A percentile compares a stretch with the other conserved stretches of the same genome.
These are phyloP conservation scores for Venturia asperata DNA, from an alignment of 2,329 filamentous ascomycete genomes.

Conservation along the genomic window DNA sequence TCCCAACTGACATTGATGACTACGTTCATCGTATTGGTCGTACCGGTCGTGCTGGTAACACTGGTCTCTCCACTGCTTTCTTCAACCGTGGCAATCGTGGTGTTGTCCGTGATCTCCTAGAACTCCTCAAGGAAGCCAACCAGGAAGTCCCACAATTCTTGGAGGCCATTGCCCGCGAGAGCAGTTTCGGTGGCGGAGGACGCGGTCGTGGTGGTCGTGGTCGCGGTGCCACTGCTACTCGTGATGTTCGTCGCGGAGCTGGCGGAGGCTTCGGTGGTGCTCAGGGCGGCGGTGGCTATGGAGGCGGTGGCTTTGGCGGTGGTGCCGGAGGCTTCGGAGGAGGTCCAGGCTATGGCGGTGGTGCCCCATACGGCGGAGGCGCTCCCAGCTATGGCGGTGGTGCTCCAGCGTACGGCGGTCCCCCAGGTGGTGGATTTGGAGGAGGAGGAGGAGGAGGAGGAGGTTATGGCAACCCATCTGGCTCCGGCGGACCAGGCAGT, in stretches of 20 bases:
- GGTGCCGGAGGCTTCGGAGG: constrained; percentile 38
- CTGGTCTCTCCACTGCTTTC: constrained; percentile 95
- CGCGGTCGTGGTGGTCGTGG: constrained; percentile 63
- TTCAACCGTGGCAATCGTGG: constrained; percentile 99
- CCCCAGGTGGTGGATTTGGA: constrained; percentile 41
- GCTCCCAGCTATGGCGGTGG: constrained; percentile 46
- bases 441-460: constrained; percentile 25
- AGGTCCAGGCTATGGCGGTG: constrained; percentile 44
- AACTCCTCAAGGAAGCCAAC: constrained; percentile 98
- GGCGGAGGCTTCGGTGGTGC: constrained; percentile 48
- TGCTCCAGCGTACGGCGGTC: constrained; percentile 33
- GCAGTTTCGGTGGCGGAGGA: constrained; percentile 62
- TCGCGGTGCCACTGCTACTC: constrained; percentile 62
- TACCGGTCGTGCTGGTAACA: constrained; percentile 99
- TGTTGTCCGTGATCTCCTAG: constrained; percentile 90
- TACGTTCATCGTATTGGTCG: constrained; percentile 99
- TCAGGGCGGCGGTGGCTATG: constrained; percentile 32
- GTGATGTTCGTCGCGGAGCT: constrained; percentile 71
- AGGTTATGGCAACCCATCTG: constrained; percentile 38
- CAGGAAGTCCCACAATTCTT: constrained; percentile 92
- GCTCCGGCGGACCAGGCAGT: constrained; percentile 16
- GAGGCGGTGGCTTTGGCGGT: constrained; percentile 34
- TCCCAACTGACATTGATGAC: constrained; percentile 98
- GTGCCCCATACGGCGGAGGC: constrained; percentile 54
- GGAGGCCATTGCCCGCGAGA: constrained; percentile 94